Conservation (phyloP, 441 rosid species). For the Monsonia emarginata region DNA sequence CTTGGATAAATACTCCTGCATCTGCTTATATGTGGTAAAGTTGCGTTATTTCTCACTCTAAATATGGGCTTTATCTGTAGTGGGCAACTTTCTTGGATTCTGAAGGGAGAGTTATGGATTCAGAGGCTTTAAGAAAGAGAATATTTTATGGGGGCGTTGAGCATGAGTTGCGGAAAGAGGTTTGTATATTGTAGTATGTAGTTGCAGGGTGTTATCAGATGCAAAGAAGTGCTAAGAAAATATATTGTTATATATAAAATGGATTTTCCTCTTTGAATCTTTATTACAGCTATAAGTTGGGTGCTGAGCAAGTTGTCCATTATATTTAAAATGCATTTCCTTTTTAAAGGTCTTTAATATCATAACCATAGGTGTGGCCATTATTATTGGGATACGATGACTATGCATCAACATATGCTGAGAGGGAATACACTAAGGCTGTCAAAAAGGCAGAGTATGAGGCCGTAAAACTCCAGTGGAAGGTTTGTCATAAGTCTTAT, state of each 20-base stretch:
- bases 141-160: constrained; percentile 94
- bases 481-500: constrained; percentile 36
- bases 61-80: constrained; percentile 31
- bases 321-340: constrained; percentile 20
- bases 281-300: background rate
- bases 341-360: constrained; percentile 18
- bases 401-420: constrained; percentile 75
- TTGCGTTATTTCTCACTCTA: constrained; percentile 1
- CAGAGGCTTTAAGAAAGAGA: constrained; percentile 65
- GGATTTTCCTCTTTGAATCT: background rate
- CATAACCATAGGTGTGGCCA: constrained; percentile 62
- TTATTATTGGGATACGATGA: constrained; percentile 75
- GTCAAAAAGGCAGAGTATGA: constrained; percentile 59
- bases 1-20: background rate
- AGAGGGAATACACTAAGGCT: constrained; percentile 61
- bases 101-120: constrained; percentile 71
- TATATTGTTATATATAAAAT: background rate
- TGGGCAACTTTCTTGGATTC: constrained; percentile 76
- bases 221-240: background rate
- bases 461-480: constrained; percentile 79
- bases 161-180: constrained; percentile 67
- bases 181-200: constrained; percentile 24
- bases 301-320: background rate
- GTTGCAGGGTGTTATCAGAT: background rate
- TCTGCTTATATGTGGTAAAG: background rate